Evolutionary conservation across 164 flowering plant genomes (phyloP).

Genomic region (Euptelea pleiosperma): DNA sequence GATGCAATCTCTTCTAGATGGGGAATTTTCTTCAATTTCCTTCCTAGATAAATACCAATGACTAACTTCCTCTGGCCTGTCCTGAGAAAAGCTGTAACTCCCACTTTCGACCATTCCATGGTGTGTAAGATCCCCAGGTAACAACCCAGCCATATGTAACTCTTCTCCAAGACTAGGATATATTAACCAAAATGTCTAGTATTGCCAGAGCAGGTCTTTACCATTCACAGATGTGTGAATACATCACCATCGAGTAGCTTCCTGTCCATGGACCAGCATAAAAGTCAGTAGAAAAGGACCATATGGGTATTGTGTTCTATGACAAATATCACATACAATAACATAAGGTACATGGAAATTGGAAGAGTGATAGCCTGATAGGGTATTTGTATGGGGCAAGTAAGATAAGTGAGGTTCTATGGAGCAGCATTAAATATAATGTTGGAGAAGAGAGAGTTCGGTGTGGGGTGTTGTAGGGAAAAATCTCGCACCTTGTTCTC

Average conservation of each 20-base stretch:
- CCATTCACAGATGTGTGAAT: background rate
- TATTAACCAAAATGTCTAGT: background rate
- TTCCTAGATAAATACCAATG: constrained; percentile 67
- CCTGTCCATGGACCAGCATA: constrained; percentile 9
- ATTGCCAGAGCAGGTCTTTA: background rate
- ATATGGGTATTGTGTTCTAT: background rate
- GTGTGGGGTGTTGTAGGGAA: no score
- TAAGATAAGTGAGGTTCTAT: no score
- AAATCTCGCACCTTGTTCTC: no score
- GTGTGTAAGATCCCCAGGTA: constrained; percentile 42
- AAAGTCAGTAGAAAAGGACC: constrained; percentile 1
- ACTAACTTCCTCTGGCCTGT: constrained; percentile 44
- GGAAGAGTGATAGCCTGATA: no score
- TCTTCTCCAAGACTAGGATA: background rate
- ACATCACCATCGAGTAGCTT: constrained; percentile 8
- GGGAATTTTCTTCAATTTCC: constrained; percentile 72
- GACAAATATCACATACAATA: background rate
- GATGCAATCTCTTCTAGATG: constrained; percentile 65
- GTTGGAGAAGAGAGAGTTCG: no score
- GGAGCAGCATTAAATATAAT: no score
- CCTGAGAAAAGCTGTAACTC: constrained; percentile 31
- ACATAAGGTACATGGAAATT: no score
- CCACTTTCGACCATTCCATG: constrained; percentile 37
- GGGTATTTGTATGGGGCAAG: no score
- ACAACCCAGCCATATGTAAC: constrained; percentile 37